Conservation (phyloP, 371 early-diverging fungal species). For the Mortierella sp. region DNA sequence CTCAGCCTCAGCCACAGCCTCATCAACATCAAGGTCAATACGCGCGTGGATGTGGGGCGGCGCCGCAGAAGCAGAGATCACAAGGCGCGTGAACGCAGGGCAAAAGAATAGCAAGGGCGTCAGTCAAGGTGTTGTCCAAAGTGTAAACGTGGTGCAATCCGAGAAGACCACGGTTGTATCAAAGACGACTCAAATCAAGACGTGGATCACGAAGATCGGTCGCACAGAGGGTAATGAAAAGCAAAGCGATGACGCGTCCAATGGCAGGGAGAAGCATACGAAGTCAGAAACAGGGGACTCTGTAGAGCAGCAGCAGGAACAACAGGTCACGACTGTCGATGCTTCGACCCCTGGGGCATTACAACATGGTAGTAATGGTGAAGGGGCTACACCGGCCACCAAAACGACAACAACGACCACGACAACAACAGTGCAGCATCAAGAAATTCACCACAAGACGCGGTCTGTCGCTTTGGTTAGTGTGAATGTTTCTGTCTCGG, state of each 20-base stretch:
- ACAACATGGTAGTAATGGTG: too few relatives aligned
- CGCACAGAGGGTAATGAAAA: constrained; percentile 1
- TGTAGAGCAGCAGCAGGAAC: neutral
- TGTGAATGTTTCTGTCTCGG: constrained; percentile 31
- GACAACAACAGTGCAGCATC: constrained; percentile 16
- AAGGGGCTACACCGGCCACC: neutral
- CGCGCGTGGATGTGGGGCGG: constrained; percentile 19
- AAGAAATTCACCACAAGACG: constrained; percentile 41
- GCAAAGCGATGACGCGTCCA: too few relatives aligned
- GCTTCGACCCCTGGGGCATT: neutral
- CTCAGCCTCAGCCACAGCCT: constrained; percentile 3
- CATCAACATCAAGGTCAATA: constrained; percentile 20
- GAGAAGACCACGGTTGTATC: constrained; percentile 17
- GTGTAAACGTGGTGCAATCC: constrained; percentile 2
- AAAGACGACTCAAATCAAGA: constrained; percentile 21
- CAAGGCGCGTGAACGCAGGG: constrained; percentile 4
- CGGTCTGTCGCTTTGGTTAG: constrained; percentile 31
- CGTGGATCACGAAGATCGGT: constrained; percentile 45
- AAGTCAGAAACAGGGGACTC: too few relatives aligned
- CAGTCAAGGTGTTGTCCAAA: constrained; percentile 1
- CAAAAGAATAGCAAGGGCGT: neutral
- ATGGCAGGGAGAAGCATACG: too few relatives aligned
- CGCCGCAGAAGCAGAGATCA: constrained; percentile 4
- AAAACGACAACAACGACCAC: constrained; percentile 2
- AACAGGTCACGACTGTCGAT: neutral